Evolutionary conservation across 192 early-diverging fungal genomes (phyloP), one percentile per base, ranked within the genome.

Genomic region (Chytriomyces hyalinus): DNA sequence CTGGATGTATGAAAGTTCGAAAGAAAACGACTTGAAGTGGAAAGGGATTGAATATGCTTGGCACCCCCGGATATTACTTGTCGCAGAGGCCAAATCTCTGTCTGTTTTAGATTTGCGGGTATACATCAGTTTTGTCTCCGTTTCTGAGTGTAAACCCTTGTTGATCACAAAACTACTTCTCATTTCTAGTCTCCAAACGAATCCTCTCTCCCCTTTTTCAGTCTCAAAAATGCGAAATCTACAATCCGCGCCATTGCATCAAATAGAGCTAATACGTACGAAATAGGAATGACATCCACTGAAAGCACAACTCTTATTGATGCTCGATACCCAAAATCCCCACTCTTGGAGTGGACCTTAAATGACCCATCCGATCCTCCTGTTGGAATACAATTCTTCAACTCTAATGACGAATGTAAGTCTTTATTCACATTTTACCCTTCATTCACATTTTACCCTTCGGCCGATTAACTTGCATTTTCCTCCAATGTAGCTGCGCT

Each of bases 21-120:
- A 45, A 61, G n/a, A 62, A 11, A 65, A 65, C 47, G 17, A 15
- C n/a, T 28, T 53, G n/a, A 70, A 70, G 13, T 75, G 73, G 73
- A 75, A 75, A 53, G 22, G 62, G 47, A 20, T 75, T 24, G 62
- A 75, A 15, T 75, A 75, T 53, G 61, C 63, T 6, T 75, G 73
- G 73, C 73, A 75, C 66, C 73, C 73, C 5, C 43, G 73, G 22
- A 65, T 75, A 36, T 51, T 75, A 57, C 5, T 62, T 7, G 24
- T 75, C 1, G 73, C 63, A 24, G 73, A 75, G 43, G 61, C 73
- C 1, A 45, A 66, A 49, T 10, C 11, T 24, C 51, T 75, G 17
- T 64, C 62, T 8, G 9, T 75, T 64, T 26, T 75, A 6, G 73
- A 75, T 65, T 43, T 75, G 22, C 61, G 73, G 49, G 72, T 74